Evolutionary conservation across 2,329 filamentous ascomycete genomes (phyloP).

Genomic region (Calcarisporium arbuscula): DNA sequence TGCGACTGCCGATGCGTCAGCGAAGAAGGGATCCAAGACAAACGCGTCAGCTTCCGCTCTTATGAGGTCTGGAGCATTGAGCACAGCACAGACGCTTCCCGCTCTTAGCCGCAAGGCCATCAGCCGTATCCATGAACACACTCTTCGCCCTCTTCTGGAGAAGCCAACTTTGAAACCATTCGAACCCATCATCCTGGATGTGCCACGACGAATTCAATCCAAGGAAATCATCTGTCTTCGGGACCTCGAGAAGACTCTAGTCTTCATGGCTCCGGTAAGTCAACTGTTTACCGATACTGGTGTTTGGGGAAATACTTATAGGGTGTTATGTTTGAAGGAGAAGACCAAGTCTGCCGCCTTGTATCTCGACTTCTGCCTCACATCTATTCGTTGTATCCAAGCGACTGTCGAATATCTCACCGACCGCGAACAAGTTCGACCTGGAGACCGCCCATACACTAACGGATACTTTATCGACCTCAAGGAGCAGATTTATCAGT

Average conservation of each 20-base stretch:
- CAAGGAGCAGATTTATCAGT: conserved; percentile 84
- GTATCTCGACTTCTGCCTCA: conserved; percentile 85
- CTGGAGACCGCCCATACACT: conserved; percentile 84
- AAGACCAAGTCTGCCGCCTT: conserved; percentile 61
- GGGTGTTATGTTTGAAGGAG: conserved; percentile 69
- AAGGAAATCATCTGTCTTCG: conserved; percentile 86
- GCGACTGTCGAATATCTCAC: conserved; percentile 79
- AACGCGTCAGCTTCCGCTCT: conserved; percentile 46
- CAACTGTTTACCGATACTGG: conserved; percentile 46
- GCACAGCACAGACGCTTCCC: conserved; percentile 43
- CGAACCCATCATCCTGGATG: conserved; percentile 69
- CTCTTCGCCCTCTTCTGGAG: conserved; percentile 69
- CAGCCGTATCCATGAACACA: conserved; percentile 73
- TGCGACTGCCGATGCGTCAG: conserved; percentile 32
- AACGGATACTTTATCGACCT: conserved; percentile 96
- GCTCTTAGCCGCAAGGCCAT: conserved; percentile 63
- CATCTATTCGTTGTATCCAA: conserved; percentile 84
- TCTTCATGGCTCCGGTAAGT: conserved; percentile 94
- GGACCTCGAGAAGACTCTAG: conserved; percentile 88
- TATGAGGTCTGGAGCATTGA: conserved; percentile 51
- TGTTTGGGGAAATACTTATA: conserved; percentile 60
- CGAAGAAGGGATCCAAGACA: conserved; percentile 30
- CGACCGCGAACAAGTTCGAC: conserved; percentile 80
- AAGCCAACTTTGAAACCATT: conserved; percentile 72
- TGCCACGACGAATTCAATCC: conserved; percentile 71